Conservation (phyloP, 805 yeast genomes). For the Lipomyces chichibuensis region DNA sequence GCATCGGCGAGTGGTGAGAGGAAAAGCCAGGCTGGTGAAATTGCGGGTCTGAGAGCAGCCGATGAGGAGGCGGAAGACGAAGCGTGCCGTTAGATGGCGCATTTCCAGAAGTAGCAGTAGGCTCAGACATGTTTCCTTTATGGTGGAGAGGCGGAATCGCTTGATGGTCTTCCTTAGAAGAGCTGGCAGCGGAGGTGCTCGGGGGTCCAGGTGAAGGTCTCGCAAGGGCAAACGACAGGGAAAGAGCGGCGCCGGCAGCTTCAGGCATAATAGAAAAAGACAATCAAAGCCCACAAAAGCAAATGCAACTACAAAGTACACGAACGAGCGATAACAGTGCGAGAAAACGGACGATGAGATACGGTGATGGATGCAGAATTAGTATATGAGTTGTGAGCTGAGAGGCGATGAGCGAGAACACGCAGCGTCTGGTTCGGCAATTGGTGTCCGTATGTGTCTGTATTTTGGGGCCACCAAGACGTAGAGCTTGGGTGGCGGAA, state of each 20-base stretch:
- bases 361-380: background rate
- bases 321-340: background rate
- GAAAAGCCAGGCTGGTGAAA: conserved; percentile 13
- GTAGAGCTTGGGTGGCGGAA: background rate
- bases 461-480: background rate
- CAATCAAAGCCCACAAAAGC: background rate
- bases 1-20: conserved; percentile 4
- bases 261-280: background rate
- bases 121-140: background rate
- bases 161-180: background rate
- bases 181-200: background rate
- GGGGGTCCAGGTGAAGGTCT: background rate
- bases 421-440: background rate
- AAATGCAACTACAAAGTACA: background rate
- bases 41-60: conserved; percentile 5
- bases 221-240: conserved; percentile 1
- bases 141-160: background rate
- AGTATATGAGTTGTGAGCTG: background rate
- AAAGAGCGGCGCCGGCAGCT: conserved; percentile 6
- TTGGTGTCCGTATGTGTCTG: background rate
- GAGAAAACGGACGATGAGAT: background rate
- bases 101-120: background rate
- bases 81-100: conserved; percentile 12
- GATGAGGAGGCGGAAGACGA: conserved; percentile 14
- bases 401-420: conserved; percentile 11